Percentiles rank a stretch among this genome's conserved stretches.
Conservation (phyloP, 2,329 filamentous ascomycete species). For the Bertia moriformis region DNA sequence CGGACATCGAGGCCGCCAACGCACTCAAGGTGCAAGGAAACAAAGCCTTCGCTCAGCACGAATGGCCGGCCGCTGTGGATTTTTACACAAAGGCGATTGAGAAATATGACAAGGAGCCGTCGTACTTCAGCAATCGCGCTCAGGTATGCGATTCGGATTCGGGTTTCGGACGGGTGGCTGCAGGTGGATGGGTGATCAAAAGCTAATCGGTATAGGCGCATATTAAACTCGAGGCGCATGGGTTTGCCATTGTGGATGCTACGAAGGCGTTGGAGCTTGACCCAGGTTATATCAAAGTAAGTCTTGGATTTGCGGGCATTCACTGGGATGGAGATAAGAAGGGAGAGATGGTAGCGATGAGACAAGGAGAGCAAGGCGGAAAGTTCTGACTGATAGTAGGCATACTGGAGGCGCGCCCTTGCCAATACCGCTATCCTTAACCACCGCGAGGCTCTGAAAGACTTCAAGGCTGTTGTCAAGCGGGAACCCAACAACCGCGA, state of each 20-base stretch:
- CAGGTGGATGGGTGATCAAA: too few relatives aligned
- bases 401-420: slow-evolving; percentile 84
- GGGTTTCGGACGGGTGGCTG: slow-evolving; percentile 3
- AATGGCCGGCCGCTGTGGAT: slow-evolving; percentile 71
- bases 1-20: slow-evolving; percentile 30
- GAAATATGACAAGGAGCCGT: slow-evolving; percentile 66
- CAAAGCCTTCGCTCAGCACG: slow-evolving; percentile 74
- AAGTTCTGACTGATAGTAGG: slow-evolving; percentile 36
- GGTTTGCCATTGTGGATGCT: slow-evolving; percentile 81
- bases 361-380: too few relatives aligned
- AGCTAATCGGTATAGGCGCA: slow-evolving; percentile 60
- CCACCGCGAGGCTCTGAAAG: slow-evolving; percentile 74
- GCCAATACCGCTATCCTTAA: slow-evolving; percentile 82
- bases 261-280: slow-evolving; percentile 84
- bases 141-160: too few relatives aligned
- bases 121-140: slow-evolving; percentile 87
- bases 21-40: slow-evolving; percentile 90
- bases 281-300: slow-evolving; percentile 73
- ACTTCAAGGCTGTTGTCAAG: slow-evolving; percentile 82
- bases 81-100: slow-evolving; percentile 81
- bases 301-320: slow-evolving; percentile 8
- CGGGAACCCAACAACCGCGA: slow-evolving; percentile 80
- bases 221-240: slow-evolving; percentile 90
- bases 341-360: too few relatives aligned
- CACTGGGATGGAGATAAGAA: too few relatives aligned